phyloP scores from a whole-genome alignment of 163 green algal species.

The Prototheca wickerhamii region DNA sequence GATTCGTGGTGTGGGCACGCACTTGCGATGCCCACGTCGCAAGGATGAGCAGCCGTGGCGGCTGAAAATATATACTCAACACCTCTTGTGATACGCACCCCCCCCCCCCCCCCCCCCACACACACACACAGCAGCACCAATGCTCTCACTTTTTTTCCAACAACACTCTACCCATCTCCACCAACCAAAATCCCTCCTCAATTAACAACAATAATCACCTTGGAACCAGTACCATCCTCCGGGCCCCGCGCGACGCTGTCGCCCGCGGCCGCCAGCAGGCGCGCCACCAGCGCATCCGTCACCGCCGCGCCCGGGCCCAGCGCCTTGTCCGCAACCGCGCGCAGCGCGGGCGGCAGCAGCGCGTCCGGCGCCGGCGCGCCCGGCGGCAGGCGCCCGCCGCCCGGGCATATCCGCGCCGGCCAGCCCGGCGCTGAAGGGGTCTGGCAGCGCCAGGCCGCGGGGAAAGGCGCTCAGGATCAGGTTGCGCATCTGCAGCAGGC shows the following conservation, averaged over 20 bases:
- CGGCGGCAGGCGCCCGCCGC: constrained; percentile 65
- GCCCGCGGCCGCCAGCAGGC: constrained; percentile 31
- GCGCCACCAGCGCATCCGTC: constrained; percentile 25
- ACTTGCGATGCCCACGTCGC: no score
- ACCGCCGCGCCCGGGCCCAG: constrained; percentile 30
- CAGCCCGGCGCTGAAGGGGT: constrained; percentile 96
- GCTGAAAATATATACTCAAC: no score
- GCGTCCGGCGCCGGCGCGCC: constrained; percentile 45
- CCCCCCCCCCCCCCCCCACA: no score
- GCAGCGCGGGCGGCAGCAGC: constrained; percentile 59
- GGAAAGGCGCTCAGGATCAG: constrained; percentile 95
- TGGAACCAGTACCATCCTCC: no score
- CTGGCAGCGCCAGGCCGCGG: constrained; percentile 92
- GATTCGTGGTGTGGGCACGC: no score
- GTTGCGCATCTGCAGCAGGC: constrained; percentile 93
- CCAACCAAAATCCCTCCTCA: no score
- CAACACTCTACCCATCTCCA: no score
- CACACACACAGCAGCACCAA: no score
- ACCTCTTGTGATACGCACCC: no score
- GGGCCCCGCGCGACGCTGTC: constrained; percentile 42
- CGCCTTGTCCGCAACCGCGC: constrained; percentile 60
- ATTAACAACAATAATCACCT: no score
- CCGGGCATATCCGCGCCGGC: constrained; percentile 93
- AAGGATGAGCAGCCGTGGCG: no score
- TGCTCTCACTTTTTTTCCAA: no score